Evolutionary conservation across 805 yeast species (phyloP).

Genomic region (Tetrapisispora arboricola): DNA sequence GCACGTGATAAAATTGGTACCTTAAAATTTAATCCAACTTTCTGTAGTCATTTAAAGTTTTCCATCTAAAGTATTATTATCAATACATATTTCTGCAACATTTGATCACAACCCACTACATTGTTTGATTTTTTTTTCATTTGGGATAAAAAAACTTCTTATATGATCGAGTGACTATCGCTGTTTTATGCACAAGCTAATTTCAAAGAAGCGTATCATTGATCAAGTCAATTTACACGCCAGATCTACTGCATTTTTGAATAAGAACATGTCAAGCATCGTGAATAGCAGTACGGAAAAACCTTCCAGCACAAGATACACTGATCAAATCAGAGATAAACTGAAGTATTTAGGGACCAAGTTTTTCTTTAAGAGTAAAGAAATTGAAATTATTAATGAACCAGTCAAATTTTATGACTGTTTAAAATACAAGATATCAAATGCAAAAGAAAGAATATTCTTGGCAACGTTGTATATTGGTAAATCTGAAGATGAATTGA

Average conservation of each 20-base stretch:
- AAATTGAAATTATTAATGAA: slow-evolving; percentile 49
- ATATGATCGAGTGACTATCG: no score
- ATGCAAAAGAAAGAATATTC: slow-evolving; percentile 60
- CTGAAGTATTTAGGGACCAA: slow-evolving; percentile 25
- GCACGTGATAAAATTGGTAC: background rate
- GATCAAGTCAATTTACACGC: no score
- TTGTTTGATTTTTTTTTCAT: no score
- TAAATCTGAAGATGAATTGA: slow-evolving; percentile 64
- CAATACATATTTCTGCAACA: no score
- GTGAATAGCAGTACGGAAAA: background rate
- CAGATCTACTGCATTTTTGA: no score
- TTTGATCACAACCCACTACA: no score
- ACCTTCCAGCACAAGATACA: background rate
- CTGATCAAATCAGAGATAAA: background rate
- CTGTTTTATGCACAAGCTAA: no score
- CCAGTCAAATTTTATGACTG: slow-evolving; percentile 67
- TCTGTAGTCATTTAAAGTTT: no score
- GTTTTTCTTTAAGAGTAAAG: slow-evolving; percentile 45
- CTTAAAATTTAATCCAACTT: no score
- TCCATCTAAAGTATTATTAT: background rate
- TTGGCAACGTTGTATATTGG: slow-evolving; percentile 84
- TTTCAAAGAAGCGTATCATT: no score
- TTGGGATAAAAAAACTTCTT: no score
- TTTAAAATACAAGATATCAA: slow-evolving; percentile 49
- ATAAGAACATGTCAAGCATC: no score